Percentiles rank a stretch among this genome's conserved stretches.
These are phyloP conservation scores for Chaetomiaceae sp. DNA, from an alignment of 2,329 filamentous ascomycete genomes.

Conservation along the genomic window DNA sequence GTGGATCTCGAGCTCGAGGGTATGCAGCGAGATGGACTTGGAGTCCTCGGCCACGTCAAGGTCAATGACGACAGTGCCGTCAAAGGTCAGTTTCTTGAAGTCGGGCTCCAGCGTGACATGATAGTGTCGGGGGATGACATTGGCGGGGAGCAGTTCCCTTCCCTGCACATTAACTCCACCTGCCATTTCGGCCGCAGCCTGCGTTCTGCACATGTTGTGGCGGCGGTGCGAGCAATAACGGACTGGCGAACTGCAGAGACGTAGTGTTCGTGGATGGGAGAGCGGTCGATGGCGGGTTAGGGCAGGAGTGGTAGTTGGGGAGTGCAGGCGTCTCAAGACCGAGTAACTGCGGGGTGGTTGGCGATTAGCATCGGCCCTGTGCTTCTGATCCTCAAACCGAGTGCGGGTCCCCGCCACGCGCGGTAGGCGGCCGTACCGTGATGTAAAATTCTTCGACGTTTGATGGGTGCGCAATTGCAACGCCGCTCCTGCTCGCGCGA, in stretches of 20 bases:
- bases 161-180: conserved; percentile 40
- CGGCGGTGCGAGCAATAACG: conserved; percentile 72
- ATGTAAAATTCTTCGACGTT: conserved; percentile 22
- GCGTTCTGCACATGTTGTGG: conserved; percentile 62
- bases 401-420: conserved; percentile 8
- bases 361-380: conserved; percentile 3
- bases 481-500: conserved; percentile 11
- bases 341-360: conserved; percentile 22
- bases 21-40: conserved; percentile 81
- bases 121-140: conserved; percentile 90
- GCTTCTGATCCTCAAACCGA: neutral
- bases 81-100: conserved; percentile 81
- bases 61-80: conserved; percentile 80
- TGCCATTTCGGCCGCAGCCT: conserved; percentile 33
- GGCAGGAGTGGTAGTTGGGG: conserved; percentile 15
- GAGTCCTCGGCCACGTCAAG: conserved; percentile 82
- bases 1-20: conserved; percentile 79
- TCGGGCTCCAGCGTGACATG: conserved; percentile 87
- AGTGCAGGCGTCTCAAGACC: conserved; percentile 19
- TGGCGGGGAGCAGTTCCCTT: conserved; percentile 83
- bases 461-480: conserved; percentile 5
- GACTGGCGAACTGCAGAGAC: conserved; percentile 21
- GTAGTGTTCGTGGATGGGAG: conserved; percentile 13
- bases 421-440: conserved; percentile 17
- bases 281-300: conserved; percentile 15